These are phyloP conservation scores for Ogataea trehaloabstinens DNA, from an alignment of 805 yeast genomes.

Conservation along the genomic window DNA sequence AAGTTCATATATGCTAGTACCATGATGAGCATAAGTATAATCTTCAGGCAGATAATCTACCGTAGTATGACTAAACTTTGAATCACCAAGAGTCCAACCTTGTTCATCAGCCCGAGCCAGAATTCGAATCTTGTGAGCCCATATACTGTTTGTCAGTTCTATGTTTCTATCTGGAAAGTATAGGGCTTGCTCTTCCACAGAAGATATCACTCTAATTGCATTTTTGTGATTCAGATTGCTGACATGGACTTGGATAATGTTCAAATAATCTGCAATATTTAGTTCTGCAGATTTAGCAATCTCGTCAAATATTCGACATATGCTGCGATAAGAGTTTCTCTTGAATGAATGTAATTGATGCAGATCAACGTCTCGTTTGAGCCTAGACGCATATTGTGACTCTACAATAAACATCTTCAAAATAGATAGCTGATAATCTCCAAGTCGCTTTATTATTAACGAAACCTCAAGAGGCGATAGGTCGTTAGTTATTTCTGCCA, in stretches of 20 bases:
- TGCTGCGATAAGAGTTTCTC: slow-evolving; percentile 7
- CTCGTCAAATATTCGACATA: slow-evolving; percentile 4
- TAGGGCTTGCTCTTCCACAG: slow-evolving; percentile 16
- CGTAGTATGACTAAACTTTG: slow-evolving; percentile 14
- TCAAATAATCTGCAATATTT: slow-evolving; percentile 24
- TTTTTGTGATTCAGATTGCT: slow-evolving; percentile 14
- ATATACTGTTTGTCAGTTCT: slow-evolving; percentile 22
- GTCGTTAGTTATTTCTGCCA: slow-evolving; percentile 2
- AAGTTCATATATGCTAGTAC: slow-evolving; percentile 12
- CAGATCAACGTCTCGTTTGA: slow-evolving; percentile 14
- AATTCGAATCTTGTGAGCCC: slow-evolving; percentile 24
- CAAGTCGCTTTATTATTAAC: slow-evolving; percentile 17
- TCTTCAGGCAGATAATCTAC: slow-evolving; percentile 10
- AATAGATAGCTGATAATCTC: slow-evolving; percentile 8
- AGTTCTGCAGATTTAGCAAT: slow-evolving; percentile 8
- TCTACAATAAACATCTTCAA: slow-evolving; percentile 15
- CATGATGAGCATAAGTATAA: slow-evolving; percentile 15
- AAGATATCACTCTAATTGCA: slow-evolving; percentile 20
- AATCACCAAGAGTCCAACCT: slow-evolving; percentile 26
- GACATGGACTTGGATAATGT: slow-evolving; percentile 21
- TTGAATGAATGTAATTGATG: slow-evolving; percentile 6
- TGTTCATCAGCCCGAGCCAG: slow-evolving; percentile 23
- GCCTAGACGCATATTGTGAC: slow-evolving; percentile 20
- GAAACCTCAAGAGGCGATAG: slow-evolving; percentile 17
- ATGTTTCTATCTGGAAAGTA: slow-evolving; percentile 4